Conservation (phyloP, 2,329 filamentous ascomycete species). For the Aspergillus proliferans region DNA sequence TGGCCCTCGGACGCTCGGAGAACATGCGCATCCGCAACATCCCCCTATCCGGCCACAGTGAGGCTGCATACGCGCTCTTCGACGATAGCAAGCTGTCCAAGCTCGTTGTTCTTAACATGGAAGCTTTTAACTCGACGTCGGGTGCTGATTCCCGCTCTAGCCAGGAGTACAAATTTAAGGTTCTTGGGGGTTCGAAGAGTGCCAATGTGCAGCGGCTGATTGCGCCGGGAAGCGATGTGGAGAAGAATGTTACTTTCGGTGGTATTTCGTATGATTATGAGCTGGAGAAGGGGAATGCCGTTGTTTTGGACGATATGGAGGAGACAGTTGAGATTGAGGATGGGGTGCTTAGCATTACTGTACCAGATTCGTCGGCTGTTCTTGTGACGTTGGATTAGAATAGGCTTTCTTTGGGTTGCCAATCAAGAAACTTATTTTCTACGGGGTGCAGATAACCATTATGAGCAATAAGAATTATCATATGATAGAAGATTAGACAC, state of each 20-base stretch:
- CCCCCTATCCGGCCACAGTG: slow-evolving; percentile 2
- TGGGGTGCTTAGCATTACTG: background rate
- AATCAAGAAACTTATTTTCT: too few species aligned
- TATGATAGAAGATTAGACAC: too few species aligned
- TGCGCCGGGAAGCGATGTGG: slow-evolving; percentile 4
- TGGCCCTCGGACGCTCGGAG: slow-evolving; percentile 1
- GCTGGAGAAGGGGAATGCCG: slow-evolving; percentile 9
- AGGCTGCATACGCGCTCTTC: slow-evolving; percentile 5
- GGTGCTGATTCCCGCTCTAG: slow-evolving; percentile 1
- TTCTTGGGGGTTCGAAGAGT: background rate
- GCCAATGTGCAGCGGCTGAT: slow-evolving; percentile 1
- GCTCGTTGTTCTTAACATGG: slow-evolving; percentile 5
- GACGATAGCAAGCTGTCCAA: background rate
- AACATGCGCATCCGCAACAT: slow-evolving; percentile 5
- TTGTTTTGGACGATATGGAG: slow-evolving; percentile 3
- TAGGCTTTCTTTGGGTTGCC: too few species aligned
- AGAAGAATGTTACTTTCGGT: slow-evolving; percentile 6
- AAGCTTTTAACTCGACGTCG: background rate
- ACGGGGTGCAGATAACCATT: too few species aligned
- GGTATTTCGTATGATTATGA: slow-evolving; percentile 13
- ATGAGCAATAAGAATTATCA: too few species aligned
- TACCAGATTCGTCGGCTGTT: background rate
- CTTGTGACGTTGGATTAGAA: background rate
- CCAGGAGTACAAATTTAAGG: slow-evolving; percentile 4
- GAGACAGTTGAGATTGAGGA: background rate